Base-by-base conservation (phyloP, 371 early-diverging fungal species). In the Apophysomyces sp. region DNA sequence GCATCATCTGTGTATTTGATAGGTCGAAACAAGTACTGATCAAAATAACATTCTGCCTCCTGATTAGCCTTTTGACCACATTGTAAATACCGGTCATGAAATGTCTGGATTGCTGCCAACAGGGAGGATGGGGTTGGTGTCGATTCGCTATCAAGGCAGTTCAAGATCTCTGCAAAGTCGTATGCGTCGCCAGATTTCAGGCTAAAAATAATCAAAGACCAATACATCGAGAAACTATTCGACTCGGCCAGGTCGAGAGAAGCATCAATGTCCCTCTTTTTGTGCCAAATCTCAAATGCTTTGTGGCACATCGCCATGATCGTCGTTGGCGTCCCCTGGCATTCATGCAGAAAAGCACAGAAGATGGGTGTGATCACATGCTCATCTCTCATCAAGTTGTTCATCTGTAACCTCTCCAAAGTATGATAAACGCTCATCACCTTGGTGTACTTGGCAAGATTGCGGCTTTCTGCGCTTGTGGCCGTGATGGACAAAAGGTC, bases 341-440 rank as follows among this genome's bases (percentile, higher is more conserved):
- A 78, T 61, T 74, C 71, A 13, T 65, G 63, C 3, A 78, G 36
- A 1, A 78, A 8, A 0, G 67, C 57, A 41, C 76, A 73, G 13
- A 76, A 29, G 13, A 76, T 64, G 13, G 79, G 79, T 15, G 65
- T 68, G 15, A 73, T 37, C 0, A 78, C 65, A n/a, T 69, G 67
- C 5, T 76, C 74, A 18, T 78, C 63, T 18, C 68, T 60, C 26
- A 76, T 39, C 18, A 78, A 52, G n/a, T 40, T 30, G 16, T 69
- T 51, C 12, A 76, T 49, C 13, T 68, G 26, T 12, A 68, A 52
- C 9, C 72, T 55, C 12, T 58, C 56, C 18, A 78, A 28, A 4
- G 71, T 49, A 2, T 68, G 51, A 31, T 75, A 76, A 5, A 76
- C 60, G 21, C 61, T 68, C 66, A 73, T 66, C 6, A 62, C 60